phyloP scores from a whole-genome alignment of 768 basidiomycete species.

The Suillus plorans region DNA sequence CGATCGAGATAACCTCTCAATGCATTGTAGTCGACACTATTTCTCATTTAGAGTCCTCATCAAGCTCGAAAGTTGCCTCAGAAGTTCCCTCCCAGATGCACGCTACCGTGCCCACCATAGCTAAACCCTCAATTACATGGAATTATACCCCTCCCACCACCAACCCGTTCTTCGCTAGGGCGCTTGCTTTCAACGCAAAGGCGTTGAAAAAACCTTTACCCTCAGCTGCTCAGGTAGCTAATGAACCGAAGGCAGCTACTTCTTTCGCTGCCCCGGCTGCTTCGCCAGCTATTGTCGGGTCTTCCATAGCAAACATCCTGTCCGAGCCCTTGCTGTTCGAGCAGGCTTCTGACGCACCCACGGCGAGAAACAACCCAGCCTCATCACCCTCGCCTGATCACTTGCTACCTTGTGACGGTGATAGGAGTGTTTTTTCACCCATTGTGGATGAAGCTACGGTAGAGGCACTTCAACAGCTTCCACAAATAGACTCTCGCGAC shows the following conservation, averaged over 20 bases:
- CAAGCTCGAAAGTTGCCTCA: neutral
- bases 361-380: too few relatives aligned
- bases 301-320: neutral
- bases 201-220: neutral
- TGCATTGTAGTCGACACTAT: neutral
- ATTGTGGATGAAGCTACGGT: neutral
- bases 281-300: neutral
- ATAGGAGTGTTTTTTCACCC: neutral
- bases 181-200: neutral
- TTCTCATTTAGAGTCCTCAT: neutral
- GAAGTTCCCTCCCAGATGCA: neutral
- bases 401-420: neutral
- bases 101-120: neutral
- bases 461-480: neutral
- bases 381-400: neutral
- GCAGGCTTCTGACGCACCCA: neutral
- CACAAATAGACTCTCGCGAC: neutral
- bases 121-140: neutral
- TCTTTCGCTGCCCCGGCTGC: neutral
- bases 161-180: neutral
- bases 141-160: neutral
- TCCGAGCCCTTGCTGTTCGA: neutral
- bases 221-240: neutral
- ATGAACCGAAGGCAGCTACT: neutral
- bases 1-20: neutral